These are phyloP conservation scores for Auricularia sp. DNA, from an alignment of 768 basidiomycete species.

Conservation along the genomic window DNA sequence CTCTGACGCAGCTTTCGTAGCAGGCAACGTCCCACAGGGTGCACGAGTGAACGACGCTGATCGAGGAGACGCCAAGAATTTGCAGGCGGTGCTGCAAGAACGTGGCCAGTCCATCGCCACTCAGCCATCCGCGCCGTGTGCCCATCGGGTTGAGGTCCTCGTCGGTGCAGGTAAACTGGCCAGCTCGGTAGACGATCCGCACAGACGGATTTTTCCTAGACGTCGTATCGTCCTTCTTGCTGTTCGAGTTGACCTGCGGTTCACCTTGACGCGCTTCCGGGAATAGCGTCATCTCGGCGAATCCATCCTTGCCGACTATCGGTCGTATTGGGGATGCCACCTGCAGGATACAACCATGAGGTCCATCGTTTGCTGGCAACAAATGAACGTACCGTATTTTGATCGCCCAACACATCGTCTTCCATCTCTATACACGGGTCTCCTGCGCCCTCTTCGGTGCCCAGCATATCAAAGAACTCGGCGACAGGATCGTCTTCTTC, in stretches of 20 bases:
- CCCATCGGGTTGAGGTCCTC: not conserved
- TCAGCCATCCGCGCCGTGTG: not conserved
- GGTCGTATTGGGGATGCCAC: too few relatives aligned
- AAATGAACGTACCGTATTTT: not conserved
- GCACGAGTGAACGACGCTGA: not conserved
- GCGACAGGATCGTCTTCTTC: not conserved
- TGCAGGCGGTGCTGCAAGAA: not conserved
- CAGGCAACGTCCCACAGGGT: not conserved
- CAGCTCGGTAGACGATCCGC: not conserved
- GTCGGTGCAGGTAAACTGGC: not conserved
- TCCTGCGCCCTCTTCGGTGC: not conserved
- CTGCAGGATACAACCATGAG: too few relatives aligned
- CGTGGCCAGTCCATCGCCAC: not conserved
- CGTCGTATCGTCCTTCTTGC: not conserved
- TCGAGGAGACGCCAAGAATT: not conserved
- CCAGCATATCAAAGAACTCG: not conserved
- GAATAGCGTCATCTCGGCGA: too few relatives aligned
- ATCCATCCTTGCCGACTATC: too few relatives aligned
- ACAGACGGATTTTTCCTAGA: not conserved
- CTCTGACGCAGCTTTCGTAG: too few relatives aligned
- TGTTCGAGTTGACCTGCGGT: not conserved
- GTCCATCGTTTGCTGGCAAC: too few relatives aligned
- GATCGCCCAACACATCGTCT: not conserved
- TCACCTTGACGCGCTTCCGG: too few relatives aligned
- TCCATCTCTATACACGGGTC: not conserved